Evolutionary conservation across 192 early-diverging fungal species (phyloP), one percentile per base, ranked within the genome.

Genomic region (Coemansia sp.): DNA sequence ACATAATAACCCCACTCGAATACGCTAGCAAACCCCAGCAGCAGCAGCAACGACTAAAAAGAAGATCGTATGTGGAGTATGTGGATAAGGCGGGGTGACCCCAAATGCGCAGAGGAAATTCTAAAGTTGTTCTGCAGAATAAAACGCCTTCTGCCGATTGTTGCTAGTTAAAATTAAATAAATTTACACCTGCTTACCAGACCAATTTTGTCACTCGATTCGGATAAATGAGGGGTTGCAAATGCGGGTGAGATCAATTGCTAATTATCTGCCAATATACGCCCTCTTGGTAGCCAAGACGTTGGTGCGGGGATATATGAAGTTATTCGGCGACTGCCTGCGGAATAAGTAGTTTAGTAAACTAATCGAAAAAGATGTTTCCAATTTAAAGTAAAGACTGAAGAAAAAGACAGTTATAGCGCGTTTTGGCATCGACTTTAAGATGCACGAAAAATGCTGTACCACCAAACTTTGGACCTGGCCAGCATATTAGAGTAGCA

Each of bases 201-300:
- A 1, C 47, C 12, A 56, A 56, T 36, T 56, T 5, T 22, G 51
- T 19, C 38, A 22, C 17, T 44, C 21, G 48, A 20, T 23, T 51
- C 48, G 60, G 48, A 36, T 62, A 62, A 62, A 62, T 62, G 60
- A 12, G 60, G 60, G 60, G 50, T 40, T 5, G 34, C 26, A 53
- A 40, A 22, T 49, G 49, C 36, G 36, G 22, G 50, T 54, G 62
- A 40, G 62, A 42, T 42, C 36, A 20, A 56, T 64, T 47, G 53
- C 17, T 38, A 56, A 64, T 56, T 64, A 8, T 14, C 40, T 38
- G 51, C 34, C 40, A 54, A 25, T 37, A 38, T 38, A 34, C 34
- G 38, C 36, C 19, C 23, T 42, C 25, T 21, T 31, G 40, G 20
- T 46, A 56, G 7, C 54, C 34, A n/a, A 36, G 54, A 5, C 37